These are phyloP conservation scores for Zasmidium angulare DNA, from an alignment of 2,329 filamentous ascomycete species.

Conservation along the genomic window DNA sequence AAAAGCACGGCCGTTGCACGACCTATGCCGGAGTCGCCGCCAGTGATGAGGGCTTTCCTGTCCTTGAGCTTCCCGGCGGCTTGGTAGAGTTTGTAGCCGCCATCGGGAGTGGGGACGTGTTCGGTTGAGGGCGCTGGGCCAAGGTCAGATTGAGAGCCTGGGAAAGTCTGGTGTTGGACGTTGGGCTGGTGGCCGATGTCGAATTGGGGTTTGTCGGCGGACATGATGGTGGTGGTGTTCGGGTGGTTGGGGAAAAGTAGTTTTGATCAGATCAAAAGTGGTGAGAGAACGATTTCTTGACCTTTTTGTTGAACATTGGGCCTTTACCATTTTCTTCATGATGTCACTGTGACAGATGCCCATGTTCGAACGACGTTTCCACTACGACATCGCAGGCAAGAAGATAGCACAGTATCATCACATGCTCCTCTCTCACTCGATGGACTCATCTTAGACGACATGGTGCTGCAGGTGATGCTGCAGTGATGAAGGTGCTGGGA, in stretches of 20 bases:
- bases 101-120: conserved; percentile 66
- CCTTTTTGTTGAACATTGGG: background rate
- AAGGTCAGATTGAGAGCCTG: conserved; percentile 58
- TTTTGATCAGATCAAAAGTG: background rate
- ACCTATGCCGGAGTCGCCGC: conserved; percentile 78
- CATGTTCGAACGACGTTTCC: background rate
- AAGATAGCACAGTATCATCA: background rate
- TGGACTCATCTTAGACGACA: no score
- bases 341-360: background rate
- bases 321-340: background rate
- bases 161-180: conserved; percentile 52
- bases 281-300: background rate
- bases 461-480: background rate
- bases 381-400: background rate
- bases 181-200: conserved; percentile 25
- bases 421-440: no score
- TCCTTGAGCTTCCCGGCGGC: conserved; percentile 73
- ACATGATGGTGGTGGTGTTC: conserved; percentile 9
- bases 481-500: background rate
- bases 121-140: conserved; percentile 61
- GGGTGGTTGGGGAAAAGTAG: background rate
- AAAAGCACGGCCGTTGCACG: conserved; percentile 73
- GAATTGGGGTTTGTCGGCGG: conserved; percentile 32
- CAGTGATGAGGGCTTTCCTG: conserved; percentile 76
- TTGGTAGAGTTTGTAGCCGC: conserved; percentile 69